A percentile compares a stretch with the other conserved stretches of the same genome.
These are phyloP conservation scores for Eucalyptus tenuipes DNA, from an alignment of 345 rosid genomes.

Conservation along the genomic window DNA sequence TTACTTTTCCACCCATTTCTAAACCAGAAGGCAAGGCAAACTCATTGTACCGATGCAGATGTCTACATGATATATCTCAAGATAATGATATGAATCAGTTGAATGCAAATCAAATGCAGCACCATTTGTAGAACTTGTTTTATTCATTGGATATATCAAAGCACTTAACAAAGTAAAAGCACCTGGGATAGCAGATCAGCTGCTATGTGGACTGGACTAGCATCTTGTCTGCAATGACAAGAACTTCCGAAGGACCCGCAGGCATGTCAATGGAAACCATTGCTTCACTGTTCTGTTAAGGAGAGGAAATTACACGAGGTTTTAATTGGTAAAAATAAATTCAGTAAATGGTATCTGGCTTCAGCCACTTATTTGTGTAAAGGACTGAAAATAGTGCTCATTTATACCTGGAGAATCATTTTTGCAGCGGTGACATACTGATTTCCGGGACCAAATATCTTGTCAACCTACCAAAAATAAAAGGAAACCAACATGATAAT, in stretches of 20 bases:
- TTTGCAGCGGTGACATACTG: slow-evolving; percentile 96
- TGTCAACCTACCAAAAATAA: slow-evolving; percentile 53
- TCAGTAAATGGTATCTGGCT: background rate
- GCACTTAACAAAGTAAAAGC: background rate
- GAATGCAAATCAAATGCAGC: background rate
- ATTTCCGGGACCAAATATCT: slow-evolving; percentile 91
- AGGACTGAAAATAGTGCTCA: background rate
- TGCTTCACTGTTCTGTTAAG: slow-evolving; percentile 85
- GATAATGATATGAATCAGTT: background rate
- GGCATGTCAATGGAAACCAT: slow-evolving; percentile 99
- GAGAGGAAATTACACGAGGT: background rate
- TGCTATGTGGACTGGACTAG: slow-evolving; percentile 83
- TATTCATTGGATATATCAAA: background rate
- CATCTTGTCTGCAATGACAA: slow-evolving; percentile 82
- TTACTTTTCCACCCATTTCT: background rate
- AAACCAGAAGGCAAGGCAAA: background rate
- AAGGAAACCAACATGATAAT: background rate
- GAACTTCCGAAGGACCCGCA: slow-evolving; percentile 94
- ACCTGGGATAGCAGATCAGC: slow-evolving; percentile 94
- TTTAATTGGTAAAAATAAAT: background rate
- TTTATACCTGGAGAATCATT: slow-evolving; percentile 80
- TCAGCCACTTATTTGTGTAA: background rate
- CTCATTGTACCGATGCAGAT: background rate
- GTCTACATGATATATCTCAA: background rate
- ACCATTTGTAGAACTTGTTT: background rate